Base-by-base conservation (phyloP, 345 rosid species). In the Gossypium herbaceum region DNA sequence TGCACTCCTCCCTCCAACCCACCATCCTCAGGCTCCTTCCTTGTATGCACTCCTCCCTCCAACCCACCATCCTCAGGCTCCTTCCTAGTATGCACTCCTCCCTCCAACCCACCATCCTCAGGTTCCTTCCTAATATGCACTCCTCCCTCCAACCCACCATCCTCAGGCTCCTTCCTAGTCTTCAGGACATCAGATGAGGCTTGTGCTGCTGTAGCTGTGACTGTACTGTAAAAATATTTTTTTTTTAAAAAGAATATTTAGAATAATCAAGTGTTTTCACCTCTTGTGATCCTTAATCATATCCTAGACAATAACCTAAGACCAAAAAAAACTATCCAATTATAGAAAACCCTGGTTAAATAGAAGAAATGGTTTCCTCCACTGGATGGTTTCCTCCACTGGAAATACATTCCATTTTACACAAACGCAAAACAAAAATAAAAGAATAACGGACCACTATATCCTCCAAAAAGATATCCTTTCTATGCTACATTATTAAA, bases 101-200 rank as follows among this genome's bases (percentile, higher is more conserved):
- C 52, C 9, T 51, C 62, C 57, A 20, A 11, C 4, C 13, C 34
- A 50, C 39, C 71, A 48, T 41, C 34, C 20, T 63, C 70, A 74
- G 50, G 20, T 16, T 74, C 71, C 54, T 74, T 9, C 47, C 15
- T 44, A 56, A 19, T 72, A 27, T 27, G 34, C 34, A 27, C 52
- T 63, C 22, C 15, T 29, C 60, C 51, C 4, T 63, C 61, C 57
- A 20, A 7, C 9, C 13, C 34, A 50, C 34, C 70, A 47, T 39
- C 29, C 20, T 63, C 70, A 74, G 51, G 15, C 41, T 64, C 71
- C 54, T 74, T 9, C 48, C 15, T 58, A 56, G 39, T 72, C 75
- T 80, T 83, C 62, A 57, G 73, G 81, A 82, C 75, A 59, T 41
- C 87, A 63, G 82, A 77, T 61, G 89, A 84, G 77, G 84, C 82